Evolutionary conservation across 192 early-diverging fungal species (phyloP), one percentile per base, ranked within the genome.

Genomic region (Linnemannia hyalina): DNA sequence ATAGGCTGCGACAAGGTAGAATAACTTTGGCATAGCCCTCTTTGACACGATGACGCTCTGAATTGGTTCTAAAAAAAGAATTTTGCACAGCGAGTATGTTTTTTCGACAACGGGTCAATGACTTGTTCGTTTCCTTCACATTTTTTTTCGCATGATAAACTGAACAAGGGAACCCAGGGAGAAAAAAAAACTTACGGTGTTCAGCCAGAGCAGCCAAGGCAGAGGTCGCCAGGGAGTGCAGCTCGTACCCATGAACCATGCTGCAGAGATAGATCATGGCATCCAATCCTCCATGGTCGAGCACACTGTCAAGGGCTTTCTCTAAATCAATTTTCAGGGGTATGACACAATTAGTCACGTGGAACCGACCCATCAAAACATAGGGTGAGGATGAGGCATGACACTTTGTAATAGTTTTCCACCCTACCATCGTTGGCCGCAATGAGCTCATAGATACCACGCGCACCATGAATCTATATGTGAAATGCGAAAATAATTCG

Each of bases 231-330:
- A 88, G 54, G 13, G 87, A 82, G 76, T 93, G 92, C 9, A 93
- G 73, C 29, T 92, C 88, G 16, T 46, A 78, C 26, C 81, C 83
- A 46, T 85, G 88, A 22, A 70, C 80, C 40, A 82, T 65, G 32
- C 78, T 82, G 75, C 91, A 91, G 5, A 93, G 63, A 77, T 90
- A 93, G 6, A 93, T 81, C 18, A 91, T 69, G 6, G 92, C 90
- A 76, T 93, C 92, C 20, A 93, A 55, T 47, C 92, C 92, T 16
- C 92, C 92, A 75, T 93, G 78, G 46, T 71, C 88, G 9, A 92
- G 57, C 18, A 93, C 82, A 73, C 80, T 86, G 29, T 82, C 80
- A 4, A 92, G 49, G 15, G 88, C 90, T 35, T 90, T 78, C 46
- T 89, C 92, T 93, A 46, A 46, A 46, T 52, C 18, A 80, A 69